phyloP scores from a whole-genome alignment of 2,329 filamentous ascomycete species.

The Pleomassaria siparia region DNA sequence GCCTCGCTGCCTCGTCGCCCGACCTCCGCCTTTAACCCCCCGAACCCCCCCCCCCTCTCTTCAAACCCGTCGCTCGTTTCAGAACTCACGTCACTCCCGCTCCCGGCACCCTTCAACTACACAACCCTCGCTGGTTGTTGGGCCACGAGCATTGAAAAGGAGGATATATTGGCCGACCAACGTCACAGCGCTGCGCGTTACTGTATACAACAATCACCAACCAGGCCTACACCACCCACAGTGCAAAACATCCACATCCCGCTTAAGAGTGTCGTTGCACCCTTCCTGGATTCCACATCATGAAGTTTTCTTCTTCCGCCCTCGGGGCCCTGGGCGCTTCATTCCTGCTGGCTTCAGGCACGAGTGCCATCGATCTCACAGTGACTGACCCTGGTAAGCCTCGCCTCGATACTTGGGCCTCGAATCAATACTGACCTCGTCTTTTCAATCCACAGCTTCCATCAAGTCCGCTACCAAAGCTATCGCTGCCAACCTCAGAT shows the following conservation, averaged over 20 bases:
- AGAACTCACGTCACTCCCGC: conserved; percentile 20
- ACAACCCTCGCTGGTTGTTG: conserved; percentile 2
- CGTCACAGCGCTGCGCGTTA: conserved; percentile 10
- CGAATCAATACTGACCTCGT: neutral
- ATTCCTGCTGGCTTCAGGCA: conserved; percentile 32
- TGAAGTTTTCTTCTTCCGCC: conserved; percentile 37
- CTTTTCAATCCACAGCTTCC: conserved; percentile 52
- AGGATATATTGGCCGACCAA: neutral
- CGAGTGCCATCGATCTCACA: conserved; percentile 35
- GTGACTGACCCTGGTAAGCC: conserved; percentile 30
- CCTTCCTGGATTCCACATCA: conserved; percentile 20
- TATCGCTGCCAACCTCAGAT: conserved; percentile 63
- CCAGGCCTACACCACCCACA: conserved; percentile 12
- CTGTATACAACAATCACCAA: too few species aligned
- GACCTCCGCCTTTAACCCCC: neutral
- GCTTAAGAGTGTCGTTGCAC: conserved; percentile 7
- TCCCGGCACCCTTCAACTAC: conserved; percentile 10
- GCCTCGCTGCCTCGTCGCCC: conserved; percentile 12
- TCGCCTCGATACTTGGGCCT: neutral
- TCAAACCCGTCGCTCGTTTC: conserved; percentile 34
- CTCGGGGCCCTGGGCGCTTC: conserved; percentile 35
- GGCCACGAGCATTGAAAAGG: neutral
- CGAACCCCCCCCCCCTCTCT: neutral
- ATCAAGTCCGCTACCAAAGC: conserved; percentile 63
- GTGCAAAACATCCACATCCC: conserved; percentile 16